Conservation (phyloP, 148 eudicot species). For the Fagopyrum tataricum region DNA sequence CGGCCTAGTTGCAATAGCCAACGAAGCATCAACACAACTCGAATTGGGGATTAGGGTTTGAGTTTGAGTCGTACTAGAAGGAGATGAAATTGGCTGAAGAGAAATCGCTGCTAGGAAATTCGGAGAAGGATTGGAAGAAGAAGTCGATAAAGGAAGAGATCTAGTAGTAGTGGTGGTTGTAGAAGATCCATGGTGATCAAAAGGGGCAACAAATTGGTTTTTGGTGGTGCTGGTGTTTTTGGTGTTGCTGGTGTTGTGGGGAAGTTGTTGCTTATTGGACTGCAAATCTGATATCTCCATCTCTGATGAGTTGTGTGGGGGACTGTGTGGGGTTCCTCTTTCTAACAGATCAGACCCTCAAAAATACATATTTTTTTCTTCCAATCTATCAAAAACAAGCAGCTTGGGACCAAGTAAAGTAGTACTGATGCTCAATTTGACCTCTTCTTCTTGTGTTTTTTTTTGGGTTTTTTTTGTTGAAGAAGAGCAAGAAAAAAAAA, state of each 20-base stretch:
- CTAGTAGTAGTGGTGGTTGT: background rate
- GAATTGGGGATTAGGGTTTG: background rate
- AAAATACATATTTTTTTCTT: too few relatives aligned
- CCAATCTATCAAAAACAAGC: too few relatives aligned
- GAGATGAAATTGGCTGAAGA: too few relatives aligned
- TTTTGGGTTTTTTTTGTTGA: too few relatives aligned
- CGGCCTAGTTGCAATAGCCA: background rate
- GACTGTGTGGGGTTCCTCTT: background rate
- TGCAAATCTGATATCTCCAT: background rate
- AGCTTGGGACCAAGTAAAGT: too few relatives aligned
- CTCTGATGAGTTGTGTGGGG: background rate
- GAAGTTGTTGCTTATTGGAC: background rate
- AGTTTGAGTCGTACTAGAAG: too few relatives aligned
- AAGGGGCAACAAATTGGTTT: too few relatives aligned
- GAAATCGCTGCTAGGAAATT: too few relatives aligned
- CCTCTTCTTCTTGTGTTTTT: too few relatives aligned
- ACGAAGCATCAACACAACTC: constrained; percentile 4
- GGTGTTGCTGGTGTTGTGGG: background rate
- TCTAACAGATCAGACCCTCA: background rate
- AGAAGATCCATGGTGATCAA: too few relatives aligned
- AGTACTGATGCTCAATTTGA: too few relatives aligned
- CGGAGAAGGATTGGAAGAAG: background rate
- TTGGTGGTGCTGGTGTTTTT: background rate
- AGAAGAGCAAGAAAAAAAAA: too few relatives aligned
- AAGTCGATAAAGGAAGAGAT: background rate